These are phyloP conservation scores for Pseudovirgaria hyperparasitica DNA, from an alignment of 2,329 filamentous ascomycete genomes.

Conservation along the genomic window DNA sequence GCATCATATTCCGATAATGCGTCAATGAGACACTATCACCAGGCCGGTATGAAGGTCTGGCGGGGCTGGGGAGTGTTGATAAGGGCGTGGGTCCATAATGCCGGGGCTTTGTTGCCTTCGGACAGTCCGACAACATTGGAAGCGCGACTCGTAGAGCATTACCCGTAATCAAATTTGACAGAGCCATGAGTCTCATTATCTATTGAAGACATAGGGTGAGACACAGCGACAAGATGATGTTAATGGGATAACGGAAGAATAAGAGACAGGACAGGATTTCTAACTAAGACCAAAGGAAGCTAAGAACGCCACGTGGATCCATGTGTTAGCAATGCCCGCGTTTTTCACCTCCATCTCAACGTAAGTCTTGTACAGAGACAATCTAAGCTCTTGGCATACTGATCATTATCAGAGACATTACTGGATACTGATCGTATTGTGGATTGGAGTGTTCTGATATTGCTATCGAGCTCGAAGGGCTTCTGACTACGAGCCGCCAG, in stretches of 20 bases:
- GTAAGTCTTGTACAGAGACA: slow-evolving; percentile 10
- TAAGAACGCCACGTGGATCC: too few relatives aligned
- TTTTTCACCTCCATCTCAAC: slow-evolving; percentile 13
- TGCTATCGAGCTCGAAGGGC: slow-evolving; percentile 23
- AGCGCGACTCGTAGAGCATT: too few relatives aligned
- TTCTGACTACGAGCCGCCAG: slow-evolving; percentile 31
- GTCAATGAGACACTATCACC: too few relatives aligned
- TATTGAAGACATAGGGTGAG: not conserved
- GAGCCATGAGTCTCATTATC: not conserved
- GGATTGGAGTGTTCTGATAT: slow-evolving; percentile 36
- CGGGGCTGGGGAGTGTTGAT: too few relatives aligned
- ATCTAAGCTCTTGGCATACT: slow-evolving; percentile 16
- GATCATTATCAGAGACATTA: slow-evolving; percentile 29
- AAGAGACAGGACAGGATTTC: not conserved
- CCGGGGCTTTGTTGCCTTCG: too few relatives aligned
- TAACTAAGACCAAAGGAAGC: too few relatives aligned
- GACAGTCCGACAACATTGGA: too few relatives aligned
- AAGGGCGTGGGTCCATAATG: too few relatives aligned
- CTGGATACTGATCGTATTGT: slow-evolving; percentile 30
- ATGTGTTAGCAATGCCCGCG: slow-evolving; percentile 5
- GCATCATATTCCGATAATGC: too few relatives aligned
- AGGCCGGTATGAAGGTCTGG: too few relatives aligned
- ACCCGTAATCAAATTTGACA: not conserved
- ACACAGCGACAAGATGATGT: not conserved
- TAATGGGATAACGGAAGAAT: not conserved